Evolutionary conservation across 352 stramenopile species (phyloP).

Genomic region (Globisporangium solare): DNA sequence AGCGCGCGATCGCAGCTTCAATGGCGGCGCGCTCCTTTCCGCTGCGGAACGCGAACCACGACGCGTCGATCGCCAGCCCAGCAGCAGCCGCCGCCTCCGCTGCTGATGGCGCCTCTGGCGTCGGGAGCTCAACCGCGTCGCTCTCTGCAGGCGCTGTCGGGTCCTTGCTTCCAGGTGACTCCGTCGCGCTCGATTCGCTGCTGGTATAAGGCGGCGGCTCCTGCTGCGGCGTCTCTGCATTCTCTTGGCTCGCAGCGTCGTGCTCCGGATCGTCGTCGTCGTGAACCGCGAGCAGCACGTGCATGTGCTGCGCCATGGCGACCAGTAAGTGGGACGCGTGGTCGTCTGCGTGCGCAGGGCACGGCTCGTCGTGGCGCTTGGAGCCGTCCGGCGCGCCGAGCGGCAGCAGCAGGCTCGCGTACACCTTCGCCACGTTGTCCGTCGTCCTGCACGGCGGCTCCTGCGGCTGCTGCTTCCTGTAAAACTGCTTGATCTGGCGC

Average conservation of each 20-base stretch:
- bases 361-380: not conserved
- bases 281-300: slow-evolving; percentile 2
- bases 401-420: slow-evolving; percentile 19
- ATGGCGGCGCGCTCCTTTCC: slow-evolving; percentile 18
- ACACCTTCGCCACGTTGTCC: slow-evolving; percentile 2
- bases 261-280: not conserved
- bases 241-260: not conserved
- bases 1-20: slow-evolving; percentile 18
- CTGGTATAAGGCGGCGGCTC: not conserved
- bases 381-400: not conserved
- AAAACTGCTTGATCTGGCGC: slow-evolving; percentile 27
- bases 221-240: not conserved
- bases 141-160: not conserved
- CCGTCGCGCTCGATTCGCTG: not conserved
- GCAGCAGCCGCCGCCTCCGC: not conserved
- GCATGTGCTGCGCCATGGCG: slow-evolving; percentile 10
- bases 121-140: not conserved
- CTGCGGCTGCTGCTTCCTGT: slow-evolving; percentile 2
- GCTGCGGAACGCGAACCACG: slow-evolving; percentile 28
- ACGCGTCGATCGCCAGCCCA: slow-evolving; percentile 2
- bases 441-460: not conserved
- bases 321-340: not conserved
- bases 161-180: not conserved
- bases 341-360: not conserved
- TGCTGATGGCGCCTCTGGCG: not conserved